These are phyloP conservation scores for Sporobolomyces phaffii DNA, from an alignment of 768 basidiomycete species.

Conservation along the genomic window DNA sequence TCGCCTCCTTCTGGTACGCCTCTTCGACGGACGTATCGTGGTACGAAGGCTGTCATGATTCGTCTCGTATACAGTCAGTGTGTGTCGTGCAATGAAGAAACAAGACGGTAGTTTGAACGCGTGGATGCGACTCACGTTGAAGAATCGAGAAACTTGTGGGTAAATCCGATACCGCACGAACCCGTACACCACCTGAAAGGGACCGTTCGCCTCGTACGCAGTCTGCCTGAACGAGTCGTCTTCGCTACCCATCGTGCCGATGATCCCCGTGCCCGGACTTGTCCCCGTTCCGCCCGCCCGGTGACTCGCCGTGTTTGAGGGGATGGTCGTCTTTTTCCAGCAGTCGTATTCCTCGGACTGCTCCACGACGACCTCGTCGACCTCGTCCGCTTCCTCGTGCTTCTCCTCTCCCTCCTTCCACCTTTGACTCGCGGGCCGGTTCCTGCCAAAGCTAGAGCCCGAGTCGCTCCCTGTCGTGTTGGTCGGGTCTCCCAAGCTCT, in stretches of 20 bases:
- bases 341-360: conserved; percentile 49
- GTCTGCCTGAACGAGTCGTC: conserved; percentile 19
- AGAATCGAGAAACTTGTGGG: conserved; percentile 24
- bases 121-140: neutral
- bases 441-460: conserved; percentile 33
- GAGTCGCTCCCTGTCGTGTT: conserved; percentile 23
- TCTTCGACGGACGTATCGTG: conserved; percentile 57
- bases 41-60: conserved; percentile 51
- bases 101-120: too few relatives aligned
- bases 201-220: conserved; percentile 29
- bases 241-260: conserved; percentile 30
- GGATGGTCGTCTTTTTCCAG: conserved; percentile 51
- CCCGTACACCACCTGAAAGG: conserved; percentile 10
- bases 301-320: conserved; percentile 53
- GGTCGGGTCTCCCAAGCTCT: conserved; percentile 37
- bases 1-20: conserved; percentile 57
- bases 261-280: conserved; percentile 45
- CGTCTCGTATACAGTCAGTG: too few relatives aligned
- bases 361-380: conserved; percentile 69
- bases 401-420: conserved; percentile 40
- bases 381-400: conserved; percentile 14
- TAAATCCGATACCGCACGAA: conserved; percentile 25
- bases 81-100: too few relatives aligned
- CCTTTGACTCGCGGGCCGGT: conserved; percentile 7
- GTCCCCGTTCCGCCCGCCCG: conserved; percentile 45